These are phyloP conservation scores for Podosphaera xanthii DNA, from an alignment of 2,329 filamentous ascomycete species.

Conservation along the genomic window DNA sequence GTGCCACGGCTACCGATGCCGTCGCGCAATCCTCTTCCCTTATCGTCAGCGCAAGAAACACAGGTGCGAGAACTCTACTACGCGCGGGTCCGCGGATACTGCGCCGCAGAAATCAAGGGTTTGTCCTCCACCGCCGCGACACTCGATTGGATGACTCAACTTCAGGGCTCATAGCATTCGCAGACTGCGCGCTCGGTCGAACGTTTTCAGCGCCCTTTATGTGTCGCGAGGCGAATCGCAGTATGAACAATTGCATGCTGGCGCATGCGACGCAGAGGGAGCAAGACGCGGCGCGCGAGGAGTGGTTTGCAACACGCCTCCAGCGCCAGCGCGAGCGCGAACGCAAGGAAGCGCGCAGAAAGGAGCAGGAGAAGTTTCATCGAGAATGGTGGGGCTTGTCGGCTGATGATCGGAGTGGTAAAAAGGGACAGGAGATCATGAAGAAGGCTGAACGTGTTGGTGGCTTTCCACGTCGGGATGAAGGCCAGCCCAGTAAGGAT, in stretches of 20 bases:
- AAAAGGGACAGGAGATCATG: conserved; percentile 30
- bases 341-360: conserved; percentile 33
- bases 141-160: not conserved
- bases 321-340: conserved; percentile 47
- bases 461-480: conserved; percentile 20
- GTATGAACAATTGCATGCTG: conserved; percentile 92
- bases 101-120: conserved; percentile 62
- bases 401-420: conserved; percentile 31
- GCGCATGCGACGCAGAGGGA: conserved; percentile 62
- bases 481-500: not conserved
- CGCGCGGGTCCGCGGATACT: conserved; percentile 52
- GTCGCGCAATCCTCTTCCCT: conserved; percentile 56
- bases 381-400: conserved; percentile 45
- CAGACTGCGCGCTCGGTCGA: conserved; percentile 64
- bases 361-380: conserved; percentile 41
- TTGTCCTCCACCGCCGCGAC: conserved; percentile 5
- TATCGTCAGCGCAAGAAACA: conserved; percentile 60
- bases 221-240: conserved; percentile 55
- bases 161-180: conserved; percentile 46
- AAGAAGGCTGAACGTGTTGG: conserved; percentile 32
- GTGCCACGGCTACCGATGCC: conserved; percentile 20
- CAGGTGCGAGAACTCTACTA: conserved; percentile 66
- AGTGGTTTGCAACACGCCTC: conserved; percentile 69
- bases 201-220: conserved; percentile 75
- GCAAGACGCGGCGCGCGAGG: conserved; percentile 69